A percentile compares a stretch with the other conserved stretches of the same genome.
phyloP scores from a whole-genome alignment of 1,139 yeast genomes.

The Suhomyces panamericanus region DNA sequence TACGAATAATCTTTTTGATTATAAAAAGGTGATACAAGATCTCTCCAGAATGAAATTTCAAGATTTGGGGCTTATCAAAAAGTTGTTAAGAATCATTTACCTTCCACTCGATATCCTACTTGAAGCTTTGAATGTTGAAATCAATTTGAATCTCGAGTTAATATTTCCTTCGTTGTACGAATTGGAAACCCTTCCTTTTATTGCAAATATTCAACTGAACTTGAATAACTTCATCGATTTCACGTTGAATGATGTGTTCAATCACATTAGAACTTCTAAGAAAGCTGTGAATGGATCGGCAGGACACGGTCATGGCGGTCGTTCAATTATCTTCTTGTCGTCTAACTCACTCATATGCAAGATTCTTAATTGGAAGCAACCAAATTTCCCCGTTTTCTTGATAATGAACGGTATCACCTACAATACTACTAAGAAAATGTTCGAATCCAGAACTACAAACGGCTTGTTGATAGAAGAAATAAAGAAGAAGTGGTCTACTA shows the following conservation, averaged over 20 bases:
- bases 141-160: conserved; percentile 76
- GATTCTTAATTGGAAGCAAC: conserved; percentile 95
- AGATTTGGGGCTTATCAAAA: conserved; percentile 40
- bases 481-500: conserved; percentile 6
- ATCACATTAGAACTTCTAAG: conserved; percentile 66
- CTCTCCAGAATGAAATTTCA: conserved; percentile 38
- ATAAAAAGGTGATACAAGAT: conserved; percentile 44
- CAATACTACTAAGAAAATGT: conserved; percentile 26
- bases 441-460: conserved; percentile 46
- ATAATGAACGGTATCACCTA: conserved; percentile 67
- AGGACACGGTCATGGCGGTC: conserved; percentile 26
- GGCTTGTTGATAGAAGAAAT: conserved; percentile 37
- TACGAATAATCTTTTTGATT: conserved; percentile 45
- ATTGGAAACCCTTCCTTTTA: conserved; percentile 53
- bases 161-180: conserved; percentile 79
- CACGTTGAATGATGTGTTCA: conserved; percentile 69
- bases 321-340: conserved; percentile 81
- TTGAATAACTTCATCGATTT: conserved; percentile 76
- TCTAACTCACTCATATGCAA: conserved; percentile 88
- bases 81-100: conserved; percentile 44
- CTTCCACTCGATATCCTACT: conserved; percentile 67
- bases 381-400: conserved; percentile 92
- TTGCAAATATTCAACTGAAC: conserved; percentile 46
- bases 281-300: conserved; percentile 17
- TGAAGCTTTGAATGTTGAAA: conserved; percentile 51